Percentiles rank a stretch among this genome's conserved stretches.
Evolutionary conservation across 345 rosid genomes (phyloP).

Genomic region (Salix suchowensis): DNA sequence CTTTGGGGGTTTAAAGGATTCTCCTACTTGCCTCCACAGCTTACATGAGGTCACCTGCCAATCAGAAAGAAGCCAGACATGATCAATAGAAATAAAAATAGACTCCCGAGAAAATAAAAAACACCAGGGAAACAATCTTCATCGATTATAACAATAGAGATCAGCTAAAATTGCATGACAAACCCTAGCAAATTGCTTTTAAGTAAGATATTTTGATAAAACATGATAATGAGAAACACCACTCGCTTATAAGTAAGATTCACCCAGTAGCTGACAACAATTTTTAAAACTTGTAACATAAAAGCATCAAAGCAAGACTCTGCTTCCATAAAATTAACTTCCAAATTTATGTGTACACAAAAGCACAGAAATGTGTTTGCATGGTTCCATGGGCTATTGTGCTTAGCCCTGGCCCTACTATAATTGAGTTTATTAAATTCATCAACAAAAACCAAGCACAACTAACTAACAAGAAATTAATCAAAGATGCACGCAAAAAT

Average conservation of each 20-base stretch:
- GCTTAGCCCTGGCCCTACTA: neutral
- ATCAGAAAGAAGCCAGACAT: neutral
- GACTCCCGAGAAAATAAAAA: neutral
- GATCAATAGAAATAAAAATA: neutral
- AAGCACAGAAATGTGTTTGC: neutral
- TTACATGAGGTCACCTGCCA: slow-evolving; percentile 36
- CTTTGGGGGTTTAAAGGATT: slow-evolving; percentile 80
- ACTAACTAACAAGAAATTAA: neutral
- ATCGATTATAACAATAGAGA: neutral
- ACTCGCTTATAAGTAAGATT: neutral
- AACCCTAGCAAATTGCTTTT: neutral
- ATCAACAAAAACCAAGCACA: neutral
- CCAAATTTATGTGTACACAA: neutral
- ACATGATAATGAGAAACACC: neutral
- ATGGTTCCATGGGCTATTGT: neutral
- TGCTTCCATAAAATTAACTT: neutral
- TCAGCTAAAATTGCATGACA: neutral
- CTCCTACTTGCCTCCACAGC: slow-evolving; percentile 82
- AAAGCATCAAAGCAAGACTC: neutral
- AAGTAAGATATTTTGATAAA: neutral
- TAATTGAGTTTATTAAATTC: neutral
- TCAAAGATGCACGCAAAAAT: neutral
- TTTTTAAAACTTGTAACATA: neutral
- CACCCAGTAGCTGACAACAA: too few relatives aligned
- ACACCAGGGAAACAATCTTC: neutral